phyloP scores from a whole-genome alignment of 306 rosid species.

The Castanea sativa region DNA sequence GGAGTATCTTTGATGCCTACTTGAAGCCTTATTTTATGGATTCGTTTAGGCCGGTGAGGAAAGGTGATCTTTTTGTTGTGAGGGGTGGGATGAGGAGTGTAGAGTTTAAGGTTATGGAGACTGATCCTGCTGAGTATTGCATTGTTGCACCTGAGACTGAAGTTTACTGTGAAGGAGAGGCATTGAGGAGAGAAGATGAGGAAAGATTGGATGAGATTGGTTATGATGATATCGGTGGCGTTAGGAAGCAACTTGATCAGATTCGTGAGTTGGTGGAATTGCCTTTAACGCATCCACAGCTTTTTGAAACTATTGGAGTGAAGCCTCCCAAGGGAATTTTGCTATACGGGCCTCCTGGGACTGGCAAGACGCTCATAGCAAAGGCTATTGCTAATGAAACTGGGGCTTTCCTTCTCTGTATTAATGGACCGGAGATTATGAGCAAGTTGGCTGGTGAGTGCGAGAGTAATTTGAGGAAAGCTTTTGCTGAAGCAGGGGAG shows the following conservation, averaged over 20 bases:
- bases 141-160: slow-evolving; percentile 26
- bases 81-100: slow-evolving; percentile 30
- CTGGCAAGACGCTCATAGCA: slow-evolving; percentile 39
- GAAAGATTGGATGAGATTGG: slow-evolving; percentile 21
- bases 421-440: slow-evolving; percentile 22
- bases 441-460: slow-evolving; percentile 23
- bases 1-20: too few relatives aligned
- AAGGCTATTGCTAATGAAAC: slow-evolving; percentile 37
- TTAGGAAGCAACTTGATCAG: slow-evolving; percentile 22
- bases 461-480: slow-evolving; percentile 24
- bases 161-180: slow-evolving; percentile 18
- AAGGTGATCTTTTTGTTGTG: slow-evolving; percentile 24
- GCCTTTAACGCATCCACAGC: slow-evolving; percentile 23
- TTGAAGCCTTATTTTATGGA: background rate
- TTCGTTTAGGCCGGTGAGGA: slow-evolving; percentile 18
- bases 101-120: slow-evolving; percentile 26
- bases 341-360: slow-evolving; percentile 41
- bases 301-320: slow-evolving; percentile 19
- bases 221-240: slow-evolving; percentile 26
- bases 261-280: slow-evolving; percentile 22
- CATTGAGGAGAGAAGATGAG: slow-evolving; percentile 24
- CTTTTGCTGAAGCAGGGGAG: slow-evolving; percentile 18
- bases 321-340: slow-evolving; percentile 39
- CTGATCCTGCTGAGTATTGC: slow-evolving; percentile 23
- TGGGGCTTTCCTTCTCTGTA: slow-evolving; percentile 15